Percentiles rank a stretch among this genome's conserved stretches.
Evolutionary conservation across 768 basidiomycete genomes (phyloP).

Genomic region (Pulveroboletus sp.): DNA sequence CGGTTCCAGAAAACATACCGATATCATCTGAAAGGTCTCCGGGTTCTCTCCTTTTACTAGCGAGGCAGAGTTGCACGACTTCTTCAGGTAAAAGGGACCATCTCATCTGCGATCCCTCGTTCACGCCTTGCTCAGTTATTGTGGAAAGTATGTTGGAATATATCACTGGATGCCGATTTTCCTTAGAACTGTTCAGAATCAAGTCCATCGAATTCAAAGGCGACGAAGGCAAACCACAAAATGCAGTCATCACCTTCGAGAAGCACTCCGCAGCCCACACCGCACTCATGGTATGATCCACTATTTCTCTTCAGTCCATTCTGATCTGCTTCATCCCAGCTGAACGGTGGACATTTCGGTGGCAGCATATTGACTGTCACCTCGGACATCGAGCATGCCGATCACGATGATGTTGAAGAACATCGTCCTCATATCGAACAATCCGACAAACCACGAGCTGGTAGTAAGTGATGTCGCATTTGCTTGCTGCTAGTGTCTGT

Average conservation of each 20-base stretch:
- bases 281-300: conserved; percentile 61
- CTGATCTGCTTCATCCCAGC: conserved; percentile 31
- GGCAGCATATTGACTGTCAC: conserved; percentile 65
- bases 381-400: conserved; percentile 58
- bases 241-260: conserved; percentile 78
- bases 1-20: not conserved
- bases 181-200: conserved; percentile 45
- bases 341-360: conserved; percentile 75
- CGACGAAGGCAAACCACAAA: conserved; percentile 32
- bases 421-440: conserved; percentile 54
- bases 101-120: not conserved
- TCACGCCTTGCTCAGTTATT: conserved; percentile 53
- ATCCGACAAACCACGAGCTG: conserved; percentile 87
- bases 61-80: conserved; percentile 65
- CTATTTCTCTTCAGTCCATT: accelerated
- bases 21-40: conserved; percentile 49
- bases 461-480: conserved; percentile 45
- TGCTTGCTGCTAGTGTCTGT: not conserved
- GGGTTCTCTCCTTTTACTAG: conserved; percentile 64
- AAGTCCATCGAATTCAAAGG: conserved; percentile 54
- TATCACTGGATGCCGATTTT: not conserved
- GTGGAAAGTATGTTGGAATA: conserved; percentile 60
- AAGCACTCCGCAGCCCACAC: conserved; percentile 82
- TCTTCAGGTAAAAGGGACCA: conserved; percentile 61
- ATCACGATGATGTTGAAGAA: conserved; percentile 43